Evolutionary conservation across 2,329 filamentous ascomycete genomes (phyloP).

Genomic region (Aspergillus tanneri): DNA sequence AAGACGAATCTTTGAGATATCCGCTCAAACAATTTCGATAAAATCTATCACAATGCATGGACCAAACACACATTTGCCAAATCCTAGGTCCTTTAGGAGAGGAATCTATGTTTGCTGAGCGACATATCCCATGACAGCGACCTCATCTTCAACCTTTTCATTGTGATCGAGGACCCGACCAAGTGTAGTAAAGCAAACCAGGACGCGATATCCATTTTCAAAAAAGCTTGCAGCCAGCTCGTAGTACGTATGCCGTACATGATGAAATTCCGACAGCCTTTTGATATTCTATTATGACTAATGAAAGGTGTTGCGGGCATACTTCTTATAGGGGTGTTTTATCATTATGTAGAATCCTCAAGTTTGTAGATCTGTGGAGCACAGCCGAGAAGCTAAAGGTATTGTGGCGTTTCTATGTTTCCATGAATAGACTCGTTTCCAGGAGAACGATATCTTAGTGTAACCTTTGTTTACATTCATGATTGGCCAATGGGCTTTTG

Average conservation of each 20-base stretch:
- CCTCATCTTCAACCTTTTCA: slow-evolving; percentile 32
- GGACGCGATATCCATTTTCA: slow-evolving; percentile 22
- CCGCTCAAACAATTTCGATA: slow-evolving; percentile 25
- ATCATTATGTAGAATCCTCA: too few relatives aligned
- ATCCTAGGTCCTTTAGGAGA: slow-evolving; percentile 23
- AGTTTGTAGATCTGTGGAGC: neutral
- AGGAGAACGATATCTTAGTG: slow-evolving; percentile 1
- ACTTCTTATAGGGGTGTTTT: too few relatives aligned
- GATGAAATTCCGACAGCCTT: too few relatives aligned
- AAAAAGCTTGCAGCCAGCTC: too few relatives aligned
- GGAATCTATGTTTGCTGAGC: slow-evolving; percentile 26
- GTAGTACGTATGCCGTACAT: too few relatives aligned
- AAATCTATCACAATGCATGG: slow-evolving; percentile 29
- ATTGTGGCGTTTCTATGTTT: neutral
- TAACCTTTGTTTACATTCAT: neutral
- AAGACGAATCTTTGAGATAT: slow-evolving; percentile 23
- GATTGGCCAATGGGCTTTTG: neutral
- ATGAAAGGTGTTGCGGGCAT: too few relatives aligned
- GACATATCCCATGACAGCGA: slow-evolving; percentile 28
- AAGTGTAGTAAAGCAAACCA: slow-evolving; percentile 31
- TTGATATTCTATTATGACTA: too few relatives aligned
- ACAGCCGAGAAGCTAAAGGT: neutral
- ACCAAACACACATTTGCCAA: slow-evolving; percentile 21
- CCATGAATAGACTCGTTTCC: slow-evolving; percentile 1
- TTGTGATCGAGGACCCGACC: slow-evolving; percentile 26